Evolutionary conservation across 306 rosid genomes (phyloP).

Genomic region (Quercus engelmannii): DNA sequence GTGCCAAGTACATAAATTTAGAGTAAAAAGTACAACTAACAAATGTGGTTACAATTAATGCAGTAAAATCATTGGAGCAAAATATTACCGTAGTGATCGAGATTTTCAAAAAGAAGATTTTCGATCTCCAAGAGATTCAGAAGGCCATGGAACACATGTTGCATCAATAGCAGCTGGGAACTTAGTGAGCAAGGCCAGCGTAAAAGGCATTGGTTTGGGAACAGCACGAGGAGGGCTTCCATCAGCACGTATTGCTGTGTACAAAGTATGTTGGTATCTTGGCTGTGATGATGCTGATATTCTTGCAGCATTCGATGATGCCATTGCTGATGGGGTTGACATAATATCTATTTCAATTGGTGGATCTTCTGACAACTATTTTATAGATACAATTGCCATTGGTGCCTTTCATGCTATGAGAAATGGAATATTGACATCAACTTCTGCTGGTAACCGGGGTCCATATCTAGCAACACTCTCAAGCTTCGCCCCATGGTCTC

Average conservation of each 20-base stretch:
- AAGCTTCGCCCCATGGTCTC: slow-evolving; percentile 41
- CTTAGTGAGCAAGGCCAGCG: slow-evolving; percentile 27
- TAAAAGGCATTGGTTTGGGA: slow-evolving; percentile 41
- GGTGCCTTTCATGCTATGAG: slow-evolving; percentile 61
- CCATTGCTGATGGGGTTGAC: slow-evolving; percentile 56
- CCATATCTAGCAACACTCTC: slow-evolving; percentile 3
- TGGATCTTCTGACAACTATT: background rate
- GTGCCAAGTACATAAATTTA: background rate
- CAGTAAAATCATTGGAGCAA: slow-evolving; percentile 59
- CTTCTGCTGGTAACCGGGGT: slow-evolving; percentile 33
- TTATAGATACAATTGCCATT: slow-evolving; percentile 15
- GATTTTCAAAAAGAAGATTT: background rate
- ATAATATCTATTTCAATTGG: slow-evolving; percentile 37
- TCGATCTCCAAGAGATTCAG: slow-evolving; percentile 36
- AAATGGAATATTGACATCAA: slow-evolving; percentile 38
- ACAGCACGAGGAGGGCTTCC: slow-evolving; percentile 51
- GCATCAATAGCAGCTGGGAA: slow-evolving; percentile 50
- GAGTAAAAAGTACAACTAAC: background rate
- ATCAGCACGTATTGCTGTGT: slow-evolving; percentile 45
- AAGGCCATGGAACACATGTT: slow-evolving; percentile 56
- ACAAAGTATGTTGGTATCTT: slow-evolving; percentile 31
- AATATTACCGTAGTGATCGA: slow-evolving; percentile 16
- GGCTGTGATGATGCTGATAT: background rate
- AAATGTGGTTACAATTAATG: background rate
- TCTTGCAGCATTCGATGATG: slow-evolving; percentile 39